Conservation (phyloP, 1,284 basidiomycete genomes). For the Cutaneotrichosporon dermatis region DNA sequence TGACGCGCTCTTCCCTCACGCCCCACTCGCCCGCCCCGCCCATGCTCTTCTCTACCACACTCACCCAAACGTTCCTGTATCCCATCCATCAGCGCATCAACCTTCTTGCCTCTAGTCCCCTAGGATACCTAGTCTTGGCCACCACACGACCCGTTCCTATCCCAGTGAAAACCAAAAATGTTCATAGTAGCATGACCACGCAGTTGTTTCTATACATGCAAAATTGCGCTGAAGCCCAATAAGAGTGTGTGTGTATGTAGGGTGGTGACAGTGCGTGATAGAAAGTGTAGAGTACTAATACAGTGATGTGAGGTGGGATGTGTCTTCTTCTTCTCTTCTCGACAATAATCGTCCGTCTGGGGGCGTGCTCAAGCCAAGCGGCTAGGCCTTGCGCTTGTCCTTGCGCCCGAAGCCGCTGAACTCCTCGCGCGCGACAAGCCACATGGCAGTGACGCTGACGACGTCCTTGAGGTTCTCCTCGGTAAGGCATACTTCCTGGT, state of each 20-base stretch:
- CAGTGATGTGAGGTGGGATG: background rate
- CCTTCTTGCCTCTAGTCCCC: too few species aligned
- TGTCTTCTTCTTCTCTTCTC: background rate
- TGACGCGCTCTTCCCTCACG: too few species aligned
- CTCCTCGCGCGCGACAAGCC: conserved; percentile 86
- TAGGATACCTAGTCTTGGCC: too few species aligned
- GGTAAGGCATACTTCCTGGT: conserved; percentile 60
- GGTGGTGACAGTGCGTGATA: background rate
- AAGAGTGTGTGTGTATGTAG: background rate
- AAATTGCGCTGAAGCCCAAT: background rate
- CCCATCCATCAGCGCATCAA: too few species aligned
- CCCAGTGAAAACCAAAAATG: too few species aligned
- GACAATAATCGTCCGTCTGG: background rate
- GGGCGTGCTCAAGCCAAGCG: background rate
- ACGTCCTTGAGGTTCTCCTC: conserved; percentile 94
- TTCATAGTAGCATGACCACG: too few species aligned
- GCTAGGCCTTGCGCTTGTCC: conserved; percentile 34
- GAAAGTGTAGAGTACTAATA: background rate
- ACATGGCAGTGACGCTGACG: conserved; percentile 79
- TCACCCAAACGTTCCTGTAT: too few species aligned
- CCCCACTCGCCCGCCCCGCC: too few species aligned
- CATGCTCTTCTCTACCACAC: too few species aligned
- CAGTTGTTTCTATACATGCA: conserved; percentile 3
- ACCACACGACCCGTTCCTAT: too few species aligned
- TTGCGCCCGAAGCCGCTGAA: conserved; percentile 84